phyloP scores from a whole-genome alignment of 495 filamentous ascomycete species.

The Penicillium alfredii region DNA sequence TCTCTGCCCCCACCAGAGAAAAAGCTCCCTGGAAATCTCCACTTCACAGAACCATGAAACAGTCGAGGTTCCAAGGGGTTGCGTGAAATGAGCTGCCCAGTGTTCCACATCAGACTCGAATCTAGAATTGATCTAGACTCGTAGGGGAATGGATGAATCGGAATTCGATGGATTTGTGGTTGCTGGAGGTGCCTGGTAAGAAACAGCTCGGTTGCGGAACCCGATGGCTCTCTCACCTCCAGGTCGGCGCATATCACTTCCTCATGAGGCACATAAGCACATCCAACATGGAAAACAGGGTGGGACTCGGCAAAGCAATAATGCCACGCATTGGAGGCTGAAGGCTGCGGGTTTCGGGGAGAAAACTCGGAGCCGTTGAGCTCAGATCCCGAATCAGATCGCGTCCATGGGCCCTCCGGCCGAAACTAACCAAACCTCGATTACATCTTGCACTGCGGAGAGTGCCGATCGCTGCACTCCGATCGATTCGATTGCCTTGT shows the following conservation, averaged over 20 bases:
- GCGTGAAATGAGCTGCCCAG: neutral
- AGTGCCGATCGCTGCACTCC: constrained; percentile 11
- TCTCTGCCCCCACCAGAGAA: neutral
- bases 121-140: too few species aligned
- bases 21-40: neutral
- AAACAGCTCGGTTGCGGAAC: too few species aligned
- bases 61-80: neutral
- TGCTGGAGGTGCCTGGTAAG: too few species aligned
- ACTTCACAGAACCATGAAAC: neutral
- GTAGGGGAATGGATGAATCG: too few species aligned
- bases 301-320: neutral
- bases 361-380: constrained; percentile 27
- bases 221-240: too few species aligned
- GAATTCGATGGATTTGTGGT: too few species aligned
- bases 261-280: too few species aligned
- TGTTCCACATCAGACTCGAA: too few species aligned
- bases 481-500: constrained; percentile 1
- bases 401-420: constrained; percentile 15
- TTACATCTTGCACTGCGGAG: too few species aligned
- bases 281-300: neutral
- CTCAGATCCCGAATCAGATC: constrained; percentile 21
- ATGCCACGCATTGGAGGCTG: too few species aligned
- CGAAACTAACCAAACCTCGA: constrained; percentile 11
- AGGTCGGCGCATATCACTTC: too few species aligned
- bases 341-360: constrained; percentile 21